phyloP scores from a whole-genome alignment of 768 basidiomycete genomes.

The Auricularia cornea region DNA sequence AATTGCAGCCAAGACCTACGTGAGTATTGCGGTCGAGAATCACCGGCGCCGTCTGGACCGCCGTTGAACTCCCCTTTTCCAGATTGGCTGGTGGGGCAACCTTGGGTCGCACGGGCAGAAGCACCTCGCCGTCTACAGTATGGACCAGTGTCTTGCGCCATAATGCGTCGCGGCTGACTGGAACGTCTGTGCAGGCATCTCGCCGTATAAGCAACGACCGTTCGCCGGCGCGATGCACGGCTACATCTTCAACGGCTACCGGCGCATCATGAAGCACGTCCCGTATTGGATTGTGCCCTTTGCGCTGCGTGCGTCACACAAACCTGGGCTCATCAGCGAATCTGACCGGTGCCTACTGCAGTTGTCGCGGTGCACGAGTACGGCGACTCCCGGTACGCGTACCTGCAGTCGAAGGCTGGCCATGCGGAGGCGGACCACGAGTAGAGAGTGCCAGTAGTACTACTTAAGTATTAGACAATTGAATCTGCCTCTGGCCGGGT shows the following conservation, averaged over 20 bases:
- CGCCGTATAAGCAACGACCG: slow-evolving; percentile 73
- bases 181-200: slow-evolving; percentile 45
- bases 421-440: slow-evolving; percentile 25
- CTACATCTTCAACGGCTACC: slow-evolving; percentile 85
- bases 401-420: slow-evolving; percentile 74
- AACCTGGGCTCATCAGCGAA: neutral
- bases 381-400: slow-evolving; percentile 61
- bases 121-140: slow-evolving; percentile 76
- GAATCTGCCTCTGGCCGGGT: too few species aligned
- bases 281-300: slow-evolving; percentile 77
- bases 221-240: slow-evolving; percentile 59
- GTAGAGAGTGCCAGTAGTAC: neutral
- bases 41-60: neutral
- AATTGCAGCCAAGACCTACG: slow-evolving; percentile 65
- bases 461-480: neutral
- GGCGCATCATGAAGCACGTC: slow-evolving; percentile 61
- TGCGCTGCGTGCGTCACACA: slow-evolving; percentile 51
- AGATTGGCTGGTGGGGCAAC: slow-evolving; percentile 94
- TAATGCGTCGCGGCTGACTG: slow-evolving; percentile 3
- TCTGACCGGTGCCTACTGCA: slow-evolving; percentile 20
- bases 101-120: slow-evolving; percentile 57
- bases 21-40: slow-evolving; percentile 44
- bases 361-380: slow-evolving; percentile 74
- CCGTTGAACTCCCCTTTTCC: slow-evolving; percentile 7
- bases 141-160: slow-evolving; percentile 7